Evolutionary conservation across 768 basidiomycete genomes (phyloP), one percentile per base, ranked within the genome.

Genomic region (Mycena filopes): DNA sequence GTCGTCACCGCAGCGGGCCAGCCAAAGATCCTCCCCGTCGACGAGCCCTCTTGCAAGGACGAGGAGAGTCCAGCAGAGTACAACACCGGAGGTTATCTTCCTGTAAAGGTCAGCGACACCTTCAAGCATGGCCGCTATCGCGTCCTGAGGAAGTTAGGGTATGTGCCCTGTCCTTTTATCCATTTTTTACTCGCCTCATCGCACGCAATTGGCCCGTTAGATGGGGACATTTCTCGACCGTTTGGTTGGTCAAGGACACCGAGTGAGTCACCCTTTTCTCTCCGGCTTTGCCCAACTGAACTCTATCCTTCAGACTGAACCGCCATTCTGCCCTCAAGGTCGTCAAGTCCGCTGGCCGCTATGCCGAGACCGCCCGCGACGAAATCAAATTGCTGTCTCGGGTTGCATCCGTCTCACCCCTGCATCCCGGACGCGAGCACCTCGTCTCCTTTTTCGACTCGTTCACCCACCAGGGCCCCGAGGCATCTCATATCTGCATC

Each of bases 141-240:
- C 23, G 89, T 98, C 59, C 84, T 96, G 36, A 83, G 97, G 67
- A 99, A 99, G 78, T 84, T 99, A 31, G 97, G 97, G 87, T 93
- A 70, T 56, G 81, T 76, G 61, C 55, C 66, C 48, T 40, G 31
- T 33, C 62, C 31, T 59, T 58, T 63, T 70, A 40, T 62, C 48
- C 55, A 45, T 63, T 53, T 20, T 57, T 61, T 66, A 55, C 7
- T 23, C 47, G 66, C 54, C 70, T 74, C 68, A 74, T 74, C 67
- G 65, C 72, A 72, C 75, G 65, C 64, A 60, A 61, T 73, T 66
- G 66, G 53, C 60, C 48, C 57, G 58, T 28, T 65, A 94, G 92
- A 61, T 97, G 95, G 95, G 95, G 95, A 41, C 95, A 96, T 80
- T 97, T 97, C 76, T 95, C 93, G 2, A 96, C 95, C 18, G 95